Base-by-base conservation (phyloP, 768 basidiomycete genomes). In the Hirschioporus abietinus region DNA sequence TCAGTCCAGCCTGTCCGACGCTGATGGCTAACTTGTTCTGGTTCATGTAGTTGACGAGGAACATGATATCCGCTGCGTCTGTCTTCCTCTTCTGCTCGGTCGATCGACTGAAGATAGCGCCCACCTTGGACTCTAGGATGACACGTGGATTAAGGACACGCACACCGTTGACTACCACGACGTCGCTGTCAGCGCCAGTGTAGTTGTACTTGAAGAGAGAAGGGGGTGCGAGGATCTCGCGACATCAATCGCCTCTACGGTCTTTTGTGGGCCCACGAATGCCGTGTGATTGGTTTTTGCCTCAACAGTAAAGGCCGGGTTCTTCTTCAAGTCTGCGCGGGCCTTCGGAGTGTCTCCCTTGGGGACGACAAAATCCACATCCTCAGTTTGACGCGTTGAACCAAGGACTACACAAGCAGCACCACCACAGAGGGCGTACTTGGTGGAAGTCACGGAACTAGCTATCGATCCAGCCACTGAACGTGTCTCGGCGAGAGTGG, bases 81-180 rank as follows among this genome's bases (percentile, higher is more conserved):
- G 42, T 52, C 42, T 52, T 52, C 42, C 42, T 52, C 42, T 52
- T 52, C 42, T 52, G 42, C 15, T 52, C 42, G 42, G 5, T 52
- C 15, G 42, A 52, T 12, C 42, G 4, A 20, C 42, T 15, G 42
- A 52, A 52, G 20, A 52, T 52, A 6, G 42, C 42, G 42, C 42
- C 60, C 60, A 61, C 60, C 60, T 61, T 61, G 60, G 60, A 25
- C 23, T 25, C 24, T 8, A 61, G 15, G 60, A 61, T 25, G 17
- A 61, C 15, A 3, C 17, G 23, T 15, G 60, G 60, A 2, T 15
- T 25, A 1, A 61, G 30, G 60, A 61, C 60, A 25, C 60, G 60
- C 23, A 61, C 30, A 34, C 60, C 60, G 23, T 61, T 34, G 3
- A 61, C 60, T 34, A 24, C 9, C 15, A 18, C 18, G 5, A 25